phyloP scores from a whole-genome alignment of 352 stramenopile genomes.

The Blastocystis sp. region DNA sequence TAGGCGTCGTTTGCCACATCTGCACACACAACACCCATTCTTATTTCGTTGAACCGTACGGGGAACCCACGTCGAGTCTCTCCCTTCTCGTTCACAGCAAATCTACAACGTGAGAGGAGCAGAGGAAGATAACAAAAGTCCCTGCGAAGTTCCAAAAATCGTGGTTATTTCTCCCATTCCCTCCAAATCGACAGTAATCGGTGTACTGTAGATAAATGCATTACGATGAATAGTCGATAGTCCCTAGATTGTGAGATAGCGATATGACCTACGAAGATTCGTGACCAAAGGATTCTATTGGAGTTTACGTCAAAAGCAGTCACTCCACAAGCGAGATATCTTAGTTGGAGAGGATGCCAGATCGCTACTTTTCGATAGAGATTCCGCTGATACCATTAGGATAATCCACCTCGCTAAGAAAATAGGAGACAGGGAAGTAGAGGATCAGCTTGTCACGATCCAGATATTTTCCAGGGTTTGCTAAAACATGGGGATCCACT shows the following conservation, averaged over 20 bases:
- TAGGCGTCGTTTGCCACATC: constrained; percentile 4
- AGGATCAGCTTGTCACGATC: not conserved
- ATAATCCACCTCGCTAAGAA: not conserved
- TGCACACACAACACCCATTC: not conserved
- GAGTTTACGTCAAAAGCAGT: not conserved
- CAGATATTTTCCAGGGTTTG: not conserved
- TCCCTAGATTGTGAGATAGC: not conserved
- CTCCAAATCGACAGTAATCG: constrained; percentile 1
- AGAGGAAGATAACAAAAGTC: not conserved
- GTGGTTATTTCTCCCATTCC: not conserved
- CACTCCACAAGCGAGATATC: constrained; percentile 21
- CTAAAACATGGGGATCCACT: constrained; percentile 25
- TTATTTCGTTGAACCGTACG: constrained; percentile 14
- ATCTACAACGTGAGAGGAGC: not conserved
- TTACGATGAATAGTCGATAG: not conserved
- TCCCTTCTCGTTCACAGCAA: not conserved
- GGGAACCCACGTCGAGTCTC: not conserved
- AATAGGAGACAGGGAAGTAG: constrained; percentile 11
- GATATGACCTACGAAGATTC: not conserved
- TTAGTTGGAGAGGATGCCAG: not conserved
- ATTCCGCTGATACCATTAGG: constrained; percentile 6
- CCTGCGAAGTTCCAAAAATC: constrained; percentile 6
- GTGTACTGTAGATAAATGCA: constrained; percentile 8
- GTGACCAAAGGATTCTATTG: not conserved
- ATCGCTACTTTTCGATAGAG: not conserved